Percentiles rank a stretch among this genome's conserved stretches.
phyloP scores from a whole-genome alignment of 2,329 filamentous ascomycete species.

The Albifimbria verrucaria region DNA sequence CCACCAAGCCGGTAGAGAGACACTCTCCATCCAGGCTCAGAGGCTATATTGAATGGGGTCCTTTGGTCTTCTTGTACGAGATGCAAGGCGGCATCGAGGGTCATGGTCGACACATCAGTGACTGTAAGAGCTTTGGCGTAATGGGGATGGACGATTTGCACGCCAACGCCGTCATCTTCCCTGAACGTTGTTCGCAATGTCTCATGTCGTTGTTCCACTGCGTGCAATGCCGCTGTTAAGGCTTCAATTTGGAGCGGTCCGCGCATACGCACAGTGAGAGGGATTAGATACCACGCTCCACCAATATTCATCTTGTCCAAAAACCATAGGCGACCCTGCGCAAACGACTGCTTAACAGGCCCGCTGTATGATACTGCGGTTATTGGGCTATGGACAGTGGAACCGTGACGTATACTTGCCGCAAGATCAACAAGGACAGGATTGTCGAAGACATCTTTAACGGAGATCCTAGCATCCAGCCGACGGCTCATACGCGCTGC shows the following conservation, averaged over 20 bases:
- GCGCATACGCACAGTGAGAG: constrained; percentile 3
- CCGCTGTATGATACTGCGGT: not conserved
- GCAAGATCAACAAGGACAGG: not conserved
- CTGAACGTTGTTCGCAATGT: constrained; percentile 6
- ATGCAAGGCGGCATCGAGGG: not conserved
- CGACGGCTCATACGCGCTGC: constrained; percentile 2
- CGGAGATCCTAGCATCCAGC: not conserved
- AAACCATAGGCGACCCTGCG: constrained; percentile 10
- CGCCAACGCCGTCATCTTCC: not conserved
- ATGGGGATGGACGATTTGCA: constrained; percentile 1
- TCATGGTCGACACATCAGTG: not conserved
- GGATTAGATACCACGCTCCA: constrained; percentile 4
- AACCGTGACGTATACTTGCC: not conserved
- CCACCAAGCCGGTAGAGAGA: not conserved
- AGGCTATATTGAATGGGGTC: not conserved
- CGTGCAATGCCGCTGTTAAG: not conserved
- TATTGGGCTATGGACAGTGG: not conserved
- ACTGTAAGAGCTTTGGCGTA: not conserved
- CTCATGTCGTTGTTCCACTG: constrained; percentile 9
- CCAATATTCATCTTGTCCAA: constrained; percentile 6
- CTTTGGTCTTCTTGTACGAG: not conserved
- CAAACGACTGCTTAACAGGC: not conserved
- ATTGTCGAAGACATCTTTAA: not conserved
- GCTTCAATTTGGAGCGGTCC: constrained; percentile 2
- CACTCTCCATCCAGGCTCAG: constrained; percentile 1